Evolutionary conservation across 208 protist species (phyloP), one percentile per base, ranked within the genome.

Genomic region (Blastocrithidia nonstop): DNA sequence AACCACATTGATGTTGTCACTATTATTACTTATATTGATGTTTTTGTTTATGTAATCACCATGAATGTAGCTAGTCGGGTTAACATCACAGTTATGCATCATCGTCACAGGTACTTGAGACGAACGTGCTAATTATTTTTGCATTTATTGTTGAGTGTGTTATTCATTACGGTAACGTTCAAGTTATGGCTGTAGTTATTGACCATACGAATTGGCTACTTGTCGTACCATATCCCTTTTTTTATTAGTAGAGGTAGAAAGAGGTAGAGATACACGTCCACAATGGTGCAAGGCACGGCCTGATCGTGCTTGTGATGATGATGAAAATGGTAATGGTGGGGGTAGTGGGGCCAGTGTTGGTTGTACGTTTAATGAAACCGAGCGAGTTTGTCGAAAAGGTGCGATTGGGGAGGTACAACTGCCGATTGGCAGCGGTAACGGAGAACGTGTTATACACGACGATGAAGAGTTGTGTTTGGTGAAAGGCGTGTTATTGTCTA

Each of bases 311-410:
- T 19, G 16, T 15, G 9, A 28, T 5, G 31, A 51, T 7, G 5
- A 23, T 26, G 40, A 16, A 7, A 32, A 32, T 13, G 40, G n/a
- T n/a, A n/a, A 43, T 15, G 29, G 11, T 4, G 51, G 27, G 11
- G 52, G 7, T 0, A 21, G 22, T 19, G n/a, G n/a, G 2, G 28
- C 24, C 27, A 17, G 19, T 16, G 48, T 3, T 9, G 32, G 45
- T 22, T 54, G 52, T 35, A 44, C 29, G 29, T 57, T 54, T 40
- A 63, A 61, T 33, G 36, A 38, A 32, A 19, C 11, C 29, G 29
- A 35, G 29, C 29, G n/a, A n/a, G 29, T 35, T n/a, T 35, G 29
- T 35, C n/a, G n/a, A n/a, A n/a, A n/a, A n/a, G n/a, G n/a, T n/a
- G n/a, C n/a, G n/a, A n/a, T n/a, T n/a, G n/a, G n/a, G n/a, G n/a